Conservation (phyloP, 202 grass and related monocot genomes). For the Schoenoplectus triqueter region DNA sequence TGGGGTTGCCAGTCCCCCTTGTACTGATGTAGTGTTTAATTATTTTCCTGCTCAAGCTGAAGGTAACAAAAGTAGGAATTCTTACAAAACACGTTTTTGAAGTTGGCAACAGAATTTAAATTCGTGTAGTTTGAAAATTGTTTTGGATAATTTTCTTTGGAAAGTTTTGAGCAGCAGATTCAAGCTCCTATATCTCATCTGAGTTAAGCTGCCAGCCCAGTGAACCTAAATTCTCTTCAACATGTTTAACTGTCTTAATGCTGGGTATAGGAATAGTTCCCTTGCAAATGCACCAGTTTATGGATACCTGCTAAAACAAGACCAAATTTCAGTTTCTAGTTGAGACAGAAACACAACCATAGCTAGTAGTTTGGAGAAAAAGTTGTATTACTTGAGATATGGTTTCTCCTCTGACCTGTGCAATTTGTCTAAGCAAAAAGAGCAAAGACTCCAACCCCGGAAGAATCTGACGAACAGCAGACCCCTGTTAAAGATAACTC, state of each 20-base stretch:
- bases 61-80: neutral
- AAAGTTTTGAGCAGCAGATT: slow-evolving; percentile 65
- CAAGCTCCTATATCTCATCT: slow-evolving; percentile 67
- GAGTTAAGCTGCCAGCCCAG: slow-evolving; percentile 74
- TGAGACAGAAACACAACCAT: neutral
- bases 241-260: slow-evolving; percentile 69
- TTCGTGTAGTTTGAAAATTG: slow-evolving; percentile 79
- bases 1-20: neutral
- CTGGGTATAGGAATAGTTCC: slow-evolving; percentile 83
- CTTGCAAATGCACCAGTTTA: slow-evolving; percentile 98
- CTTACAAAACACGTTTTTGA: neutral
- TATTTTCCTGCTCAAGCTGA: neutral
- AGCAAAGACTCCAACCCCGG: slow-evolving; percentile 73
- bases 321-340: neutral
- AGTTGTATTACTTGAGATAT: slow-evolving; percentile 69
- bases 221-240: slow-evolving; percentile 74
- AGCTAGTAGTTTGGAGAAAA: slow-evolving; percentile 16
- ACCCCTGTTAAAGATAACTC: slow-evolving; percentile 51
- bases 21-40: neutral
- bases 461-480: slow-evolving; percentile 91
- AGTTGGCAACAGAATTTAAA: neutral
- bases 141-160: slow-evolving; percentile 89
- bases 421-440: slow-evolving; percentile 55
- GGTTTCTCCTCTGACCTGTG: slow-evolving; percentile 75
- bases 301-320: slow-evolving; percentile 62